Evolutionary conservation across 768 basidiomycete genomes (phyloP), one percentile per base, ranked within the genome.

Genomic region (Symmetrospora coprosmae): DNA sequence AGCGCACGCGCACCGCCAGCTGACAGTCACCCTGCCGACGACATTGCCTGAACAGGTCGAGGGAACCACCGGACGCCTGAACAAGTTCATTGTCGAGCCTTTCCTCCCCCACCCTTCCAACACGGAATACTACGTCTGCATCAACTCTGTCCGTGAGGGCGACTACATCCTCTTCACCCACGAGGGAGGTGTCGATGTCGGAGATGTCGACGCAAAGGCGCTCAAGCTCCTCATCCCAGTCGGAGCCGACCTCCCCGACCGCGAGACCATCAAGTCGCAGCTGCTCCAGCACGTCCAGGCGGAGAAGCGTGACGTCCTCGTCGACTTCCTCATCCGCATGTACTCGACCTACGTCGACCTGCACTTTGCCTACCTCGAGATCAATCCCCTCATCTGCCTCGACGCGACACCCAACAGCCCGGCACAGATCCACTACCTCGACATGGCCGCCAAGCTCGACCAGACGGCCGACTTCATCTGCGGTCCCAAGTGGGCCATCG

Each of bases 401-500:
- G 90, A 94, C 72, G 82, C 79, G 60, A 82, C 80, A 65, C 76
- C 78, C 66, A 78, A 79, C 67, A 81, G 80, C 62, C 76, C 82
- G 65, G 82, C 84, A 39, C 81, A 81, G 64, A 88, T 97, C 69
- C 84, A 85, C 75, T 96, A 90, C 77, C 84, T 99, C 64, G 92
- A 99, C 73, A 97, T 99, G 92, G 94, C 94, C 39, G 94, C 92
- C 69, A 99, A 97, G 78, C 85, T 99, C 65, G 94, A 99, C 72
- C 94, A 73, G 71, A 97, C 94, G 7, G 94, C 94, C 41, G 92
- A 99, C 75, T 90, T 83, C 71, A 86, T 97, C 70, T 92, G 88
- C 70, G 92, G 94, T 21, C 88, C 88, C 69, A 99, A 94, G 76
- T 99, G 92, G 94, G 88, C 92, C 34, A 83, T 97, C 68, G 92